Evolutionary conservation across 352 stramenopile genomes (phyloP).

Genomic region (Aphanomyces astaci): DNA sequence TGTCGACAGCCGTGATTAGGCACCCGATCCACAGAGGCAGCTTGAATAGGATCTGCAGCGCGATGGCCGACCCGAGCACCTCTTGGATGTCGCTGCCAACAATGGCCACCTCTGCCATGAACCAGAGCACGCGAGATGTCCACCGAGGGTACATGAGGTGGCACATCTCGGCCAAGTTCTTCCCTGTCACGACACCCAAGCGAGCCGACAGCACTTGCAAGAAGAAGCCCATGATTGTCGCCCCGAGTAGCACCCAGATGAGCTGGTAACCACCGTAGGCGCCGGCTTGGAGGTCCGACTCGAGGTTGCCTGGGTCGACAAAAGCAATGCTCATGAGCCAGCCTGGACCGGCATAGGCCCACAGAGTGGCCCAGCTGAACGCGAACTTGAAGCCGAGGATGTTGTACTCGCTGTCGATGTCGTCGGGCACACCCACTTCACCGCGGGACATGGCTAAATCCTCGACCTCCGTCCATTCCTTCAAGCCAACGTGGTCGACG

Average conservation of each 20-base stretch:
- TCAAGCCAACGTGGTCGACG: slow-evolving; percentile 1
- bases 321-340: slow-evolving; percentile 94
- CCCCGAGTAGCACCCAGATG: slow-evolving; percentile 87
- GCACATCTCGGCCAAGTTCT: slow-evolving; percentile 87
- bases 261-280: slow-evolving; percentile 85
- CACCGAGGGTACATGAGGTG: slow-evolving; percentile 66
- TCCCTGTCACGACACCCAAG: slow-evolving; percentile 87
- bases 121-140: slow-evolving; percentile 71
- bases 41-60: slow-evolving; percentile 84
- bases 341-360: slow-evolving; percentile 71
- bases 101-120: slow-evolving; percentile 92
- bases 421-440: slow-evolving; percentile 18
- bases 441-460: neutral
- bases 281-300: slow-evolving; percentile 92
- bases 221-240: slow-evolving; percentile 88
- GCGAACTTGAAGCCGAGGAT: neutral
- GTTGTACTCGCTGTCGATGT: neutral
- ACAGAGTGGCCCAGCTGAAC: slow-evolving; percentile 61
- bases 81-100: slow-evolving; percentile 89
- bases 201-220: slow-evolving; percentile 89
- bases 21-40: slow-evolving; percentile 87
- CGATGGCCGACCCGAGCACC: slow-evolving; percentile 87
- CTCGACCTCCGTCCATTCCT: slow-evolving; percentile 16
- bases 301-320: slow-evolving; percentile 93
- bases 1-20: slow-evolving; percentile 40